Evolutionary conservation across 495 filamentous ascomycete species (phyloP).

Genomic region (Aspergillus ostianus): DNA sequence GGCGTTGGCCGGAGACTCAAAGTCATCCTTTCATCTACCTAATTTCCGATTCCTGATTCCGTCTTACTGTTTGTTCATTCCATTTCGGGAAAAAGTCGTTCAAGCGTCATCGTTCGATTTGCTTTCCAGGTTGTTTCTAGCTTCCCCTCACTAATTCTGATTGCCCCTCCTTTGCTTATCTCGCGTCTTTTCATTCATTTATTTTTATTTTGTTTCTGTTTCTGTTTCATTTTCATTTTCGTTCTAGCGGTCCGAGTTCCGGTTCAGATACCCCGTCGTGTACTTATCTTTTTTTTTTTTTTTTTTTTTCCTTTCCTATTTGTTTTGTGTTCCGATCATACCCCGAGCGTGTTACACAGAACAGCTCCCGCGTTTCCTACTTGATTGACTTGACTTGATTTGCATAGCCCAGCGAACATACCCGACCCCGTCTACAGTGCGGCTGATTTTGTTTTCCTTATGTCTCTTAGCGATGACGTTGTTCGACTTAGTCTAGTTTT

Average conservation of each 20-base stretch:
- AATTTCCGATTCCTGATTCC: no score
- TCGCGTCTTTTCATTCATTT: slow-evolving; percentile 2
- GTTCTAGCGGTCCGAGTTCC: slow-evolving; percentile 4
- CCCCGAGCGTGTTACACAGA: slow-evolving; percentile 24
- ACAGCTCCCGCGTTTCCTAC: slow-evolving; percentile 18
- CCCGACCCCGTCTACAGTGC: slow-evolving; percentile 2
- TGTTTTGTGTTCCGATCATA: slow-evolving; percentile 11
- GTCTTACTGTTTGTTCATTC: slow-evolving; percentile 6
- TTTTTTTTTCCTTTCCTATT: slow-evolving; percentile 6
- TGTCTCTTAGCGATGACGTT: not conserved
- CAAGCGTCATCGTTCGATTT: not conserved
- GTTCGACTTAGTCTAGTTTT: not conserved
- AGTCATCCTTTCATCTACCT: not conserved
- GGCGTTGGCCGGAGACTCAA: slow-evolving; percentile 10
- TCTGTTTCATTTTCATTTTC: not conserved
- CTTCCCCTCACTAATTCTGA: not conserved
- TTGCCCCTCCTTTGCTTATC: not conserved
- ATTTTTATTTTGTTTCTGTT: slow-evolving; percentile 9
- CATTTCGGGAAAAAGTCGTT: slow-evolving; percentile 16
- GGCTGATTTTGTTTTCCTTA: not conserved
- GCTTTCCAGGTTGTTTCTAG: not conserved
- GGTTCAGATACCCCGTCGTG: slow-evolving; percentile 28
- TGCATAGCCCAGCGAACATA: slow-evolving; percentile 21
- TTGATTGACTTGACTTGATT: slow-evolving; percentile 7
- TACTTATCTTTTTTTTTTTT: slow-evolving; percentile 12